These are phyloP conservation scores for Suillus fuscotomentosus DNA, from an alignment of 768 basidiomycete species.

Conservation along the genomic window DNA sequence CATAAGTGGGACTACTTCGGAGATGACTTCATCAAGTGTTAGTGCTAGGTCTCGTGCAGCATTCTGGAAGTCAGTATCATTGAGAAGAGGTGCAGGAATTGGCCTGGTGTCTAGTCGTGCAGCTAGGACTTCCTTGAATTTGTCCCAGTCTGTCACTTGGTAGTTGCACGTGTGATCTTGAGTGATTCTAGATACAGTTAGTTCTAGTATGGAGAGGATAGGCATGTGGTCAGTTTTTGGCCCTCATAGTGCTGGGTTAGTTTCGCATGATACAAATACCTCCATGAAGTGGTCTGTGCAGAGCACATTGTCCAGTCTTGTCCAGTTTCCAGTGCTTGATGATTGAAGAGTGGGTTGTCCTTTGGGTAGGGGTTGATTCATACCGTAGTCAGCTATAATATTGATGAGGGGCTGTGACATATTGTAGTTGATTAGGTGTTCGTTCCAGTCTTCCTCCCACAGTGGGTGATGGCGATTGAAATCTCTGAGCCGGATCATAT, in stretches of 20 bases:
- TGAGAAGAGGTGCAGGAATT: rapidly evolving
- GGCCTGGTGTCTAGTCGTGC: not conserved
- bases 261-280: not conserved
- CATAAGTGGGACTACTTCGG: rapidly evolving
- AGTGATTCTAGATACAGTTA: not conserved
- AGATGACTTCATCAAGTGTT: not conserved
- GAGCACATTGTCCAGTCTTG: not conserved
- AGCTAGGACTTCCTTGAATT: rapidly evolving
- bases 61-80: not conserved
- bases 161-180: not conserved
- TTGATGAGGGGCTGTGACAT: not conserved
- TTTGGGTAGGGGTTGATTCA: not conserved
- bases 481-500: not conserved
- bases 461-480: not conserved
- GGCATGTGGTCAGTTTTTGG: not conserved
- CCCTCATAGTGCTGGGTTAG: not conserved
- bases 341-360: not conserved
- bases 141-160: not conserved
- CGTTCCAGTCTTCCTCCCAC: not conserved
- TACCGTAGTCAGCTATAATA: not conserved
- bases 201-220: not conserved
- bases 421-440: not conserved
- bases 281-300: not conserved
- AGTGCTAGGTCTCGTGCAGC: not conserved
- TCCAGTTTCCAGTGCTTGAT: not conserved